Conservation (phyloP, 75 land plant species). For the Pinus albicaulis region DNA sequence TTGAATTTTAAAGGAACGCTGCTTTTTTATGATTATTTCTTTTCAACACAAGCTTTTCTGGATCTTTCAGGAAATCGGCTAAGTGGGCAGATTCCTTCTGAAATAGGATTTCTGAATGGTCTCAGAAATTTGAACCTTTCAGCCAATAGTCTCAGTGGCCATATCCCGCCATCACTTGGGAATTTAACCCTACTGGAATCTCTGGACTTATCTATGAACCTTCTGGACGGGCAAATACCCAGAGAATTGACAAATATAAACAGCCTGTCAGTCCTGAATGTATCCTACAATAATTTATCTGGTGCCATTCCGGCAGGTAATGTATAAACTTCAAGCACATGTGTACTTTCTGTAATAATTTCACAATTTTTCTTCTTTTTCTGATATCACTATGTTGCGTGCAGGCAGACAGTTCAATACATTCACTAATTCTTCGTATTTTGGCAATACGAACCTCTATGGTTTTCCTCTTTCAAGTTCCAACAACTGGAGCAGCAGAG, state of each 20-base stretch:
- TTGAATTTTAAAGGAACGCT: too few species aligned
- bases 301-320: constrained; percentile 9
- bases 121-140: constrained; percentile 9
- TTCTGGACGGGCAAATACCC: constrained; percentile 9
- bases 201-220: constrained; percentile 10
- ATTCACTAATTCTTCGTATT: not conserved
- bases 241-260: not conserved
- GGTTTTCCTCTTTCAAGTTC: not conserved
- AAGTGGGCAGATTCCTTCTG: constrained; percentile 4
- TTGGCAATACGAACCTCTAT: not conserved
- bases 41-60: too few species aligned
- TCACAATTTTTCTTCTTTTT: too few species aligned
- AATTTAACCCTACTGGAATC: not conserved
- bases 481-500: not conserved
- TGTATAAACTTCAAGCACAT: too few species aligned
- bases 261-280: not conserved
- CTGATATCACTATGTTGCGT: too few species aligned
- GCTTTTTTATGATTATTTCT: too few species aligned
- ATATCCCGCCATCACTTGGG: not conserved
- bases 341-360: too few species aligned
- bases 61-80: constrained; percentile 12
- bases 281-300: constrained; percentile 9
- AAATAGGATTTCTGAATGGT: not conserved
- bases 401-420: not conserved
- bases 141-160: constrained; percentile 1